Conservation (phyloP, 2,329 filamentous ascomycete genomes). For the Dactylonectria estremocensis region DNA sequence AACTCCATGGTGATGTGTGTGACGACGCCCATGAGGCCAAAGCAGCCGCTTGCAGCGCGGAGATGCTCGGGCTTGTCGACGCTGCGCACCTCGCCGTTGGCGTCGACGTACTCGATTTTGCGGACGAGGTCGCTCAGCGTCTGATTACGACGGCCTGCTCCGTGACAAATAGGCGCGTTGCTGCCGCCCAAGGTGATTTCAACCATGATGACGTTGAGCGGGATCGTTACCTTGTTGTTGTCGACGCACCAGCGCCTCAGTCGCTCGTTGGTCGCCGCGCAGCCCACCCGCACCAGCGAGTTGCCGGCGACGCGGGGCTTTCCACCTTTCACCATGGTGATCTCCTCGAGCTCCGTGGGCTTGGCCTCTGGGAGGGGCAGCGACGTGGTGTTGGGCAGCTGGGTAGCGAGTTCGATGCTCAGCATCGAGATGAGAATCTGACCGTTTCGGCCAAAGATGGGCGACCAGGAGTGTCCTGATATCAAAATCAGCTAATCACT, state of each 20-base stretch:
- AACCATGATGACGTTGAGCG: conserved; percentile 32
- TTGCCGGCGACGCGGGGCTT: conserved; percentile 21
- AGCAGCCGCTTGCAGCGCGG: conserved; percentile 31
- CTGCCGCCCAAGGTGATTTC: conserved; percentile 32
- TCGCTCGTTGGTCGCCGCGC: conserved; percentile 29
- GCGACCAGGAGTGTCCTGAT: conserved; percentile 31
- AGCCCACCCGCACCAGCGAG: conserved; percentile 26
- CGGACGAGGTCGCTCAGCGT: conserved; percentile 32
- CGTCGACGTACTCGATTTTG: conserved; percentile 33
- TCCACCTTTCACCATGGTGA: neutral
- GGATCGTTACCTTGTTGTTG: conserved; percentile 20
- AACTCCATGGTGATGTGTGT: conserved; percentile 34
- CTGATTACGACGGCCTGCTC: conserved; percentile 24
- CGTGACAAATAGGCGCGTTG: conserved; percentile 33
- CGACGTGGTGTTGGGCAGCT: conserved; percentile 18
- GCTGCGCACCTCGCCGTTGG: conserved; percentile 11
- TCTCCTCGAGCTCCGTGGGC: conserved; percentile 21
- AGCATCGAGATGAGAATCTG: conserved; percentile 30
- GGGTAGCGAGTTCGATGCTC: neutral
- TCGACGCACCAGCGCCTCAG: conserved; percentile 30
- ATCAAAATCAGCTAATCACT: neutral
- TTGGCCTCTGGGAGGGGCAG: conserved; percentile 16
- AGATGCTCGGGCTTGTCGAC: conserved; percentile 24
- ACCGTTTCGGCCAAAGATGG: conserved; percentile 26
- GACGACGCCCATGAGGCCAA: conserved; percentile 30